A percentile compares a stretch with the other conserved stretches of the same genome.
These are phyloP conservation scores for Kwoniella sp. DNA, from an alignment of 768 basidiomycete genomes.

Conservation along the genomic window DNA sequence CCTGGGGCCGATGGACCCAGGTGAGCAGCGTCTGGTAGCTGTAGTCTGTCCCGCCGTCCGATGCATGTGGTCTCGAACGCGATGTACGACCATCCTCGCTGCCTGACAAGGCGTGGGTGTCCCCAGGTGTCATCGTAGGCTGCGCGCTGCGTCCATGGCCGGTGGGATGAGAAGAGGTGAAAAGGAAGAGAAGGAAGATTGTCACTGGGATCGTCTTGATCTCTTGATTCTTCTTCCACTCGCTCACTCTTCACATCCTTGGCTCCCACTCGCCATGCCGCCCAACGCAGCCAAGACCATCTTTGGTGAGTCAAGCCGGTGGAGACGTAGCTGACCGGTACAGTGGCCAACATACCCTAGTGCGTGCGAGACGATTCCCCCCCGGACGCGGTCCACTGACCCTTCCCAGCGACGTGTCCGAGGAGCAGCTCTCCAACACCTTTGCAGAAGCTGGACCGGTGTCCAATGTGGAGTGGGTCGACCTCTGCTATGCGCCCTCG, in stretches of 20 bases:
- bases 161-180: not conserved
- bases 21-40: constrained; percentile 13
- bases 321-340: not conserved
- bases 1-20: constrained; percentile 39
- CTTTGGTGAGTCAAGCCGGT: constrained; percentile 5
- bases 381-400: not conserved
- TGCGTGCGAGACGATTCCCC: not conserved
- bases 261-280: too few relatives aligned
- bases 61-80: too few relatives aligned
- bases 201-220: not conserved
- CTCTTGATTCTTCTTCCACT: not conserved
- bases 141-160: too few relatives aligned
- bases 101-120: too few relatives aligned
- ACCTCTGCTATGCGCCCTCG: not conserved
- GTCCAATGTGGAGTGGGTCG: constrained; percentile 44
- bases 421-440: constrained; percentile 48
- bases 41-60: too few relatives aligned
- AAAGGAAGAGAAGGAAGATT: not conserved
- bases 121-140: too few relatives aligned
- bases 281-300: constrained; percentile 8
- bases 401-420: constrained; percentile 46
- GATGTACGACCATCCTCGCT: too few relatives aligned
- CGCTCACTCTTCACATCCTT: too few relatives aligned
- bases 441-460: constrained; percentile 51
- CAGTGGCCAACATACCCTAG: constrained; percentile 20